Percentiles rank a stretch among this genome's conserved stretches.
Evolutionary conservation across 2,329 filamentous ascomycete genomes (phyloP).

Genomic region (Pseudogymnoascus verrucosus): DNA sequence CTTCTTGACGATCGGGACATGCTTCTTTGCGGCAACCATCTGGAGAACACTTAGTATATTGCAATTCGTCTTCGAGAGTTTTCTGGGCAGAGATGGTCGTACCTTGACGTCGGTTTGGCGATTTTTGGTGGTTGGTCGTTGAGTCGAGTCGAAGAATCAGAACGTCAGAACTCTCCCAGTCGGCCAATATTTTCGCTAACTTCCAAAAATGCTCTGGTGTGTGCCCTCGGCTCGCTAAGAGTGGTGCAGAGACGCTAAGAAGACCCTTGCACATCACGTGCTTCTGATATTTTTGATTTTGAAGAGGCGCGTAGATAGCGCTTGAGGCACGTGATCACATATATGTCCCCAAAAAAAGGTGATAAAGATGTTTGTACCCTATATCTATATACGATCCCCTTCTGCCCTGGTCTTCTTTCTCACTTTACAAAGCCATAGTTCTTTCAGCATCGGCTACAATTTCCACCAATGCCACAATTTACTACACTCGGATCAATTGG

Average conservation of each 20-base stretch:
- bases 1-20: conserved; percentile 99
- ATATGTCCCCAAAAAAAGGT: neutral
- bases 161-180: conserved; percentile 8
- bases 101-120: conserved; percentile 19
- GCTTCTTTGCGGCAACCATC: conserved; percentile 99
- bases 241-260: conserved; percentile 15
- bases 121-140: conserved; percentile 9
- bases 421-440: neutral
- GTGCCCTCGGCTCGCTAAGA: conserved; percentile 17
- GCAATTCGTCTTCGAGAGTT: conserved; percentile 1
- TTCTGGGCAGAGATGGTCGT: conserved; percentile 12
- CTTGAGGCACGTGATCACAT: neutral
- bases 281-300: neutral
- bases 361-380: neutral
- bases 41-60: conserved; percentile 30
- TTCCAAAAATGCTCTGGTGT: conserved; percentile 10
- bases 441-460: neutral
- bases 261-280: neutral
- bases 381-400: neutral
- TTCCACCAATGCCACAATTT: neutral
- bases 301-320: neutral
- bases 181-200: conserved; percentile 8
- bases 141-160: conserved; percentile 7
- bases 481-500: neutral
- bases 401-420: neutral